Base-by-base conservation (phyloP, 345 rosid genomes). In the Pistacia vera region DNA sequence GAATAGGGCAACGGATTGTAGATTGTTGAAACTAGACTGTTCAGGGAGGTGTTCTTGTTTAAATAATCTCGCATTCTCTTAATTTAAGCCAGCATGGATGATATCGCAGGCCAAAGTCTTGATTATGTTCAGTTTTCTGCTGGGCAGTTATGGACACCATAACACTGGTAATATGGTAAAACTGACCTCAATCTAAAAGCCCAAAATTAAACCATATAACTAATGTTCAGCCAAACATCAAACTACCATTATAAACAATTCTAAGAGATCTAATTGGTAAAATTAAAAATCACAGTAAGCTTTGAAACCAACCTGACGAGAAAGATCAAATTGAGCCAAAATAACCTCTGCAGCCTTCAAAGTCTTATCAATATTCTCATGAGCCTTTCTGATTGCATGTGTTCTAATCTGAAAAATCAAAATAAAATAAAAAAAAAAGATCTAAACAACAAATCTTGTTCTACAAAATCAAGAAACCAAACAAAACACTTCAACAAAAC, bases 321-420 rank as follows among this genome's bases (percentile, higher is more conserved):
- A 91, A 38, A 88, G 83, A 81, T 96, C 97, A 65, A 96, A 96
- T 68, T 92, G 98, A 38, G 87, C 78, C 86, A 93, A 75, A 76
- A 93, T 75, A 82, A 88, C 88, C 83, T 96, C 97, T 14, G 99
- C 98, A 72, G 97, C 73, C 79, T 96, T 96, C 71, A 93, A 84
- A 80, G 99, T 90, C 85, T 76, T 89, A 84, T 96, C 99, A 48
- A 96, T 96, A 80, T 96, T 96, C 91, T 93, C 99, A 61, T 93
- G 97, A 83, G 97, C 99, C 86, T 92, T 93, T 82, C 98, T 87
- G 80, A 96, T 92, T 18, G 99, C 85, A 81, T 93, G 95, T 36
- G 99, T 96, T 73, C 98, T 89, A 77, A 93, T 87, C 99, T 96
- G 89, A 61, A 83, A 79, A 82, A 68, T 48, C 66, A 51, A 66